phyloP scores from a whole-genome alignment of 106 monocot species.

The Triglochin maritima region DNA sequence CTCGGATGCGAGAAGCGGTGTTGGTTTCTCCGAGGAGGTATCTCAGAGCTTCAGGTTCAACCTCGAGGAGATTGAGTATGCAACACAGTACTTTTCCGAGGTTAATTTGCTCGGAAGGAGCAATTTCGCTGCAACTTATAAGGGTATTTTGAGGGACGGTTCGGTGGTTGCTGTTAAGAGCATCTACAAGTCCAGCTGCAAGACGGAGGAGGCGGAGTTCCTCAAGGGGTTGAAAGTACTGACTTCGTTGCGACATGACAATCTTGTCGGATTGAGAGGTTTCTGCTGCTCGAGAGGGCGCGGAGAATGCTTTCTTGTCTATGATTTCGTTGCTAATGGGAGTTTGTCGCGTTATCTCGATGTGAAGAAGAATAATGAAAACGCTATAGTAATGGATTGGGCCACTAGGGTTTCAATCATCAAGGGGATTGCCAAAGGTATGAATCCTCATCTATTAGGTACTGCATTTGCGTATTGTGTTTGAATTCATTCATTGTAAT shows the following conservation, averaged over 20 bases:
- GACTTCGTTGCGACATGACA: slow-evolving; percentile 40
- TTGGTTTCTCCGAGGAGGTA: slow-evolving; percentile 41
- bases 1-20: slow-evolving; percentile 33
- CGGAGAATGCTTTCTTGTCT: slow-evolving; percentile 80
- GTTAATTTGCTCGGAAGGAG: slow-evolving; percentile 61
- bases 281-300: slow-evolving; percentile 74
- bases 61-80: slow-evolving; percentile 74
- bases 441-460: background rate
- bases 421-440: slow-evolving; percentile 85
- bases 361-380: slow-evolving; percentile 27
- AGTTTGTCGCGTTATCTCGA: slow-evolving; percentile 55
- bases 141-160: slow-evolving; percentile 60
- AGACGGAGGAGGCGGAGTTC: slow-evolving; percentile 65
- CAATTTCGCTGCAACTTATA: slow-evolving; percentile 54
- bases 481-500: too few relatives aligned
- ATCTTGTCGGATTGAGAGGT: slow-evolving; percentile 51
- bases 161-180: slow-evolving; percentile 53
- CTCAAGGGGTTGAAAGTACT: slow-evolving; percentile 58
- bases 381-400: slow-evolving; percentile 44
- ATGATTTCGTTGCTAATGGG: slow-evolving; percentile 63
- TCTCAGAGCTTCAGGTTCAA: slow-evolving; percentile 59
- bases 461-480: background rate
- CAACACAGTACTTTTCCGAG: slow-evolving; percentile 77
- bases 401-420: slow-evolving; percentile 58
- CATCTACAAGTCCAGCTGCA: slow-evolving; percentile 60